Evolutionary conservation across 306 rosid genomes (phyloP), one percentile per base, ranked within the genome.

Genomic region (Pyrus communis): DNA sequence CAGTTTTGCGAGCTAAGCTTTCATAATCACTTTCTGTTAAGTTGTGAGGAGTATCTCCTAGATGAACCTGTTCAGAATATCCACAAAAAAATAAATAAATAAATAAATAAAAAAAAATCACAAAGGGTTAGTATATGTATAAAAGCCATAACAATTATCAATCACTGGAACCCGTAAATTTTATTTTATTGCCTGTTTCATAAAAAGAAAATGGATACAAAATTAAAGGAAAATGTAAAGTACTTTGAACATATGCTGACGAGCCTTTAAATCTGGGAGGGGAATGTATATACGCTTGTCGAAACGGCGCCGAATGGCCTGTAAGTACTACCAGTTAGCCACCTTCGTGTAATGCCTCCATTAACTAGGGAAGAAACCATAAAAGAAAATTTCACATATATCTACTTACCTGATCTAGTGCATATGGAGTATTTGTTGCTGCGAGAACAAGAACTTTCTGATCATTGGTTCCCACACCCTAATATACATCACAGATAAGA

Each of bases 261-360:
- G 92, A 79, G 99, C 98, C 83, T 96, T 96, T 42, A 68, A 57
- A 84, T 96, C 99, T 71, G 99, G 99, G 4, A 96, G 98, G 27
- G 99, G 99, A 81, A 96, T 96, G 83, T 96, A 93, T 82, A 96
- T 96, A 35, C 99, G 98, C 90, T 96, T 96, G 81, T 96, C 99
- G 27, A 96, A 96, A 79, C 99, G 99, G 70, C 99, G 88, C 79
- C 99, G 90, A 77, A 96, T 93, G 67, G 99, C 99, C 99, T 96
- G 87, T 82, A 88, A 59, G 70, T 77, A 78, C 69, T 61, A 77
- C 62, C 27, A 59, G 76, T 86, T 74, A 83, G 87, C 78, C 77
- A 73, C 64, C 78, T 71, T 69, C 22, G 55, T 64, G 74, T 23
- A 33, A 18, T 69, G 62, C 30, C 74, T 76, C 61, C 68, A 45